Base-by-base conservation (phyloP, 306 rosid genomes). In the Cicer arietinum region DNA sequence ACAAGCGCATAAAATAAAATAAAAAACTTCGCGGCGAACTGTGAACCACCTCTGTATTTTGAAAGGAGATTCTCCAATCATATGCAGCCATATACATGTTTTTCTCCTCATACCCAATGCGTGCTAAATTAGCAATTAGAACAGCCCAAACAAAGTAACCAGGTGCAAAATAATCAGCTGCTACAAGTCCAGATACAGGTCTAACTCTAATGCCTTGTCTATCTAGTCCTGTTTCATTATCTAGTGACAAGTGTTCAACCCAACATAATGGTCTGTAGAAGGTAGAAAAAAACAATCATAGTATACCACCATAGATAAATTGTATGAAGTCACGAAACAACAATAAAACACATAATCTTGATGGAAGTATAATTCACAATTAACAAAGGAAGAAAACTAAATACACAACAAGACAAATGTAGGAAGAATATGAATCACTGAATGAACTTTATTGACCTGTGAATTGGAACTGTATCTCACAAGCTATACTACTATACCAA, bases 101-200 rank as follows among this genome's bases (percentile, higher is more conserved):
- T 78, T 91, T 91, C 87, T 91, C 96, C 80, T 91, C 96, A 73
- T 91, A 91, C 37, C 96, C 96, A 71, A 91, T 89, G 82, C 92
- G 91, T 58, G 96, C 96, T 85, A 91, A 86, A 81, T 91, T 91
- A 80, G 96, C 96, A 79, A 91, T 91, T 78, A 91, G 84, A 86
- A 91, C 96, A 40, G 96, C 96, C 96, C 96, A 91, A 12, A 91
- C 94, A 79, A 91, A 91, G 83, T 91, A 91, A 87, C 96, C 96
- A 0, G 94, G 96, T 73, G 96, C 94, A 81, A 91, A 91, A 80
- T 91, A 91, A 83, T 91, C 96, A 83, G 96, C 96, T n/a, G 96
- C 96, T 66, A 91, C 96, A 81, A 91, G 96, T 78, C 96, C 96
- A n/a, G 96, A 87, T 40, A 91, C 94, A 66, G 96, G 92, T 83